Conservation (phyloP, 805 yeast species). For the Spathaspora arborariae region DNA sequence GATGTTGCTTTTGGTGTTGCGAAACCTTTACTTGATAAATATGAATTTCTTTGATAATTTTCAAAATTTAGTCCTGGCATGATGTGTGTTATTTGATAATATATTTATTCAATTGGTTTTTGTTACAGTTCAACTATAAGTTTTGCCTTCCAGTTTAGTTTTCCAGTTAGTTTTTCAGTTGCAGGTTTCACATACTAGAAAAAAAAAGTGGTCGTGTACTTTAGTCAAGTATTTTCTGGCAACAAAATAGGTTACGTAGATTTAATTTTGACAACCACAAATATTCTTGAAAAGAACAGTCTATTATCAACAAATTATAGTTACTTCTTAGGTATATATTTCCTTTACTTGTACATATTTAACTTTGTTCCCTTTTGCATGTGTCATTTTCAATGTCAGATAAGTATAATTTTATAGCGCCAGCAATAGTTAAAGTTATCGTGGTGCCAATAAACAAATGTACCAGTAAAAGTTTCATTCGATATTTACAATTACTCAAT, state of each 20-base stretch:
- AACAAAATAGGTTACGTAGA: background rate
- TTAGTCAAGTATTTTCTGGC: background rate
- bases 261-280: background rate
- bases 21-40: constrained; percentile 66
- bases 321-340: too few species aligned
- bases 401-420: constrained; percentile 50
- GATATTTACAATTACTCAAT: constrained; percentile 42
- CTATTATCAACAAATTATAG: too few species aligned
- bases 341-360: background rate
- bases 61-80: constrained; percentile 95
- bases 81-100: constrained; percentile 5
- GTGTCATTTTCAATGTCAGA: constrained; percentile 19
- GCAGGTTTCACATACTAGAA: too few species aligned
- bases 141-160: background rate
- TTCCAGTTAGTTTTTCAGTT: too few species aligned
- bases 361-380: too few species aligned
- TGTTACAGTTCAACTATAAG: background rate
- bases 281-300: too few species aligned
- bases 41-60: constrained; percentile 85
- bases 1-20: constrained; percentile 87
- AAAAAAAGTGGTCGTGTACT: background rate
- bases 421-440: constrained; percentile 62
- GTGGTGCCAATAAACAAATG: constrained; percentile 64
- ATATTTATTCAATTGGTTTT: background rate
- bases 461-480: constrained; percentile 36